Evolutionary conservation across 2,329 filamentous ascomycete genomes (phyloP).

Genomic region (Neopestalotiopsis sp.): DNA sequence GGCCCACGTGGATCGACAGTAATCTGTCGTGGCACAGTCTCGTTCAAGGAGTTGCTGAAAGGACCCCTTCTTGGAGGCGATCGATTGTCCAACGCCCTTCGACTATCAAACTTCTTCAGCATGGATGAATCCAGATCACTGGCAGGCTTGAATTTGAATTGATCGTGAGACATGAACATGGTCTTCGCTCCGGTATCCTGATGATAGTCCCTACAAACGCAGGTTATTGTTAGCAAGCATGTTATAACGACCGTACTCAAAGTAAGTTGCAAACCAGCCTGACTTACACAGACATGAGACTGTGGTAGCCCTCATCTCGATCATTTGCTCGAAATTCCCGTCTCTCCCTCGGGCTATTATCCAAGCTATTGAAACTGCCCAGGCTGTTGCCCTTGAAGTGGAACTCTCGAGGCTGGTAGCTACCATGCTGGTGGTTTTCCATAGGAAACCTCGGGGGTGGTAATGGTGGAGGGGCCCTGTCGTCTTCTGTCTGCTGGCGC

Average conservation of each 20-base stretch:
- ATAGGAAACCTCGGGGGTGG: slow-evolving; percentile 39
- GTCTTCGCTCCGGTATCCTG: slow-evolving; percentile 46
- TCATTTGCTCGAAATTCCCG: slow-evolving; percentile 29
- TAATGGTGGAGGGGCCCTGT: slow-evolving; percentile 40
- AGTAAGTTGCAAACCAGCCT: neutral
- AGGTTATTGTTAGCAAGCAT: neutral
- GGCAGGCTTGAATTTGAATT: slow-evolving; percentile 50
- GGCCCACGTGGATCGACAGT: slow-evolving; percentile 45
- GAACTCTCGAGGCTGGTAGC: slow-evolving; percentile 10
- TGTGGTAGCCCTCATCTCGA: slow-evolving; percentile 41
- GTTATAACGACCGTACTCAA: neutral
- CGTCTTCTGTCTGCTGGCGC: slow-evolving; percentile 37
- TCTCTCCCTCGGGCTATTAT: slow-evolving; percentile 33
- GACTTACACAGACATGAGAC: slow-evolving; percentile 36
- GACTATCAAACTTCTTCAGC: slow-evolving; percentile 61
- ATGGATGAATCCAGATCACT: slow-evolving; percentile 54
- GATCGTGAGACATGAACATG: slow-evolving; percentile 58
- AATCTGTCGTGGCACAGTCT: slow-evolving; percentile 42
- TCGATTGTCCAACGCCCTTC: slow-evolving; percentile 49
- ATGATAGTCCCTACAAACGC: slow-evolving; percentile 38
- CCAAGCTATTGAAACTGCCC: slow-evolving; percentile 32
- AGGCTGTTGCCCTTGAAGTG: neutral
- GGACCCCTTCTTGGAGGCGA: slow-evolving; percentile 50
- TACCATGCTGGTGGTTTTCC: slow-evolving; percentile 14
- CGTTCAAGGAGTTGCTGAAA: slow-evolving; percentile 48